Conservation (phyloP, 768 basidiomycete genomes). For the Mycena vitilis region DNA sequence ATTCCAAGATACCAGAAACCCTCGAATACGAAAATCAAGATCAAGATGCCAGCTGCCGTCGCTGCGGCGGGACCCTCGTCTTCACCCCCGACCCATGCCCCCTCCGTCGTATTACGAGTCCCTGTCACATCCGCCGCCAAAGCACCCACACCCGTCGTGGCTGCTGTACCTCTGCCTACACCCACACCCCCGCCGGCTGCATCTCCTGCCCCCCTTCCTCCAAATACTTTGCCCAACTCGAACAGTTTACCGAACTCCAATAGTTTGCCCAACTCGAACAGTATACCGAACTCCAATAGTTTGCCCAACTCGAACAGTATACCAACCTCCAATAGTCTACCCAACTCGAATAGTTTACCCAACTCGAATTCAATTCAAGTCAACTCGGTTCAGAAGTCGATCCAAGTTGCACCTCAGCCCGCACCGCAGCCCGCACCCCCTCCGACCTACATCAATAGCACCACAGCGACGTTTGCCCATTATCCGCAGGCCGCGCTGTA, state of each 20-base stretch:
- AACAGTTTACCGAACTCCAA: slow-evolving; percentile 22
- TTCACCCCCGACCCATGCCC: slow-evolving; percentile 35
- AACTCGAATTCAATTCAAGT: slow-evolving; percentile 11
- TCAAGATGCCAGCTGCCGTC: slow-evolving; percentile 68
- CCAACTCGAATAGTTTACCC: slow-evolving; percentile 2
- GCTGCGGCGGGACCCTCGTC: slow-evolving; percentile 41
- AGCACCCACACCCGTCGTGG: slow-evolving; percentile 36
- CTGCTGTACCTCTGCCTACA: slow-evolving; percentile 38
- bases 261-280: slow-evolving; percentile 14
- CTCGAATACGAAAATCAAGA: slow-evolving; percentile 73
- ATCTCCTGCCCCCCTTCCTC: slow-evolving; percentile 38
- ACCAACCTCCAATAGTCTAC: slow-evolving; percentile 11
- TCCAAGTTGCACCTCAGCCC: slow-evolving; percentile 34
- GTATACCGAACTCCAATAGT: slow-evolving; percentile 11
- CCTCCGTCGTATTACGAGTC: slow-evolving; percentile 51
- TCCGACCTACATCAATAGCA: slow-evolving; percentile 30
- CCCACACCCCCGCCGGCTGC: slow-evolving; percentile 41
- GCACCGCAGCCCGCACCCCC: slow-evolving; percentile 33
- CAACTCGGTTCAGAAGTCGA: slow-evolving; percentile 12
- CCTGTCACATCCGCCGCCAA: slow-evolving; percentile 42
- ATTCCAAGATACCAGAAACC: slow-evolving; percentile 72
- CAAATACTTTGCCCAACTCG: slow-evolving; percentile 26
- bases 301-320: not conserved
- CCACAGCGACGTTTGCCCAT: slow-evolving; percentile 50
- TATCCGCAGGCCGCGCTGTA: slow-evolving; percentile 67